phyloP scores from a whole-genome alignment of 371 early-diverging fungal genomes.

The Ecytonucleospora hepatopenaei region DNA sequence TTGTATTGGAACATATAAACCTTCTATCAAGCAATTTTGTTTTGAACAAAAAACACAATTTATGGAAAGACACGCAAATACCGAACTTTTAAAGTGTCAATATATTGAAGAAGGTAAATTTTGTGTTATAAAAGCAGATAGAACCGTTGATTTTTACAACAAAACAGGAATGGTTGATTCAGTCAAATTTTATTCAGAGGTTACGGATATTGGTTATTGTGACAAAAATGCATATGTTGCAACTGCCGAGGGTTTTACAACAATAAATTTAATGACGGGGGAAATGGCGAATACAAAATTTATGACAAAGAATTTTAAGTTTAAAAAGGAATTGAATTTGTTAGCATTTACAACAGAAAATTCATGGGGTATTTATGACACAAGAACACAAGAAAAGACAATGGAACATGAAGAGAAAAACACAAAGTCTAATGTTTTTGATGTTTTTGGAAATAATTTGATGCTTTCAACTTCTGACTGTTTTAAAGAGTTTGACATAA shows the following conservation, averaged over 20 bases:
- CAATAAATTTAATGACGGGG: no score
- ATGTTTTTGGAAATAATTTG: no score
- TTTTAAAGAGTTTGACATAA: no score
- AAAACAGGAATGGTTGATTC: conserved; percentile 82
- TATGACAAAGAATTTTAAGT: no score
- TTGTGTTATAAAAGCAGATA: conserved; percentile 75
- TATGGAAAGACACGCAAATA: conserved; percentile 84
- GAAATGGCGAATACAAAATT: no score
- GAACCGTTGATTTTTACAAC: conserved; percentile 84
- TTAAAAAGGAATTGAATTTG: no score
- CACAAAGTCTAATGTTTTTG: no score
- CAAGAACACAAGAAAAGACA: no score
- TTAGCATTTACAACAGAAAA: no score
- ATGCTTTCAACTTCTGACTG: no score
- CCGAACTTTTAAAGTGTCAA: conserved; percentile 63
- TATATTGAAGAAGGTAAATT: conserved; percentile 88
- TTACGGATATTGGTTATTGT: conserved; percentile 1
- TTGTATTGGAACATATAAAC: conserved; percentile 86
- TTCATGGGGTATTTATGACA: no score
- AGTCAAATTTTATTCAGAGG: conserved; percentile 72
- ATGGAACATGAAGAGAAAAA: no score
- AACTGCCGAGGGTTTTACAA: background rate
- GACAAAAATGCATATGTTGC: background rate
- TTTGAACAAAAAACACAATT: conserved; percentile 78
- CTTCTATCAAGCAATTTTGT: conserved; percentile 84